Base-by-base conservation (phyloP, 768 basidiomycete genomes). In the Serendipita sp. region DNA sequence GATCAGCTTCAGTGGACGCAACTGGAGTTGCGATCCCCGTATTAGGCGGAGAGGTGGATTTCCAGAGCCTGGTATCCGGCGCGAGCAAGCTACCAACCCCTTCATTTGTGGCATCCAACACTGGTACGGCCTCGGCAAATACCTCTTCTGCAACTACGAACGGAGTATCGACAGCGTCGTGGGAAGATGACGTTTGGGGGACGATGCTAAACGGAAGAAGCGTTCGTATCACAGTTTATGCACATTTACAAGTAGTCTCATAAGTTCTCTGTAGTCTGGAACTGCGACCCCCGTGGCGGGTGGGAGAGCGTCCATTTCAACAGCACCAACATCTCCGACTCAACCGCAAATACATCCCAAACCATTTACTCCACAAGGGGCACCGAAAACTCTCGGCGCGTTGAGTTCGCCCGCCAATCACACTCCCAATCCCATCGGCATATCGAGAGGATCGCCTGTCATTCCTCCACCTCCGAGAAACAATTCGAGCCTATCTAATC, bases 151-250 rank as follows among this genome's bases (percentile, higher is more conserved):
- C 37, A 40, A 40, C 37, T 2, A 40, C 37, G 13, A 34, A 60
- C 31, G 55, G 55, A 27, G 10, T n/a, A 31, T 27, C 23, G 1
- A 60, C 23, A 1, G 27, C 23, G 37, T 75, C 78, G 45, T 89
- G 86, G 88, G 88, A 88, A 67, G 88, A 91, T 64, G 87, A 91
- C 66, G 82, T 87, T 1, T 92, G 91, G 91, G 87, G 86, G 3
- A 86, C 81, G 65, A 88, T 91, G 55, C 80, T 91, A 63, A 69
- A 72, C 11, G 79, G 76, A 58, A 75, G 77, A 3, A 69, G 73
- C 64, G 75, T 76, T 62, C 44, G 68, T 37, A 23, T 23, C 23
- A 18, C 46, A 44, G 62, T 58, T 37, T 40, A 62, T 13, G 55
- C 11, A 48, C 37, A 63, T 55, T 1, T 27, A 48, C 37, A 31